phyloP scores from a whole-genome alignment of 257 asterid genomes.

The Solanum tarapatanum region DNA sequence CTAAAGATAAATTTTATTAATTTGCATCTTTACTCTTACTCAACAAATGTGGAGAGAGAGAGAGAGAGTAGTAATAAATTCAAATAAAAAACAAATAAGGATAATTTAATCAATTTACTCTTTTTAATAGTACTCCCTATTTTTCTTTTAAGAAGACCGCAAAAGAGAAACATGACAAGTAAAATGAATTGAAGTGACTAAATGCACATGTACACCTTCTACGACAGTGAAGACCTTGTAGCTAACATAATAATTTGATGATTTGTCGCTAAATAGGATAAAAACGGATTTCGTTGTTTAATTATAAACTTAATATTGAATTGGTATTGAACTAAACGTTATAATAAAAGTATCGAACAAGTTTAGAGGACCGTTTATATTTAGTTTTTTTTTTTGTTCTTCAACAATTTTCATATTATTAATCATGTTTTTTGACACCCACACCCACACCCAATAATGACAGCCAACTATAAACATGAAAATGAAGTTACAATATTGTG shows the following conservation, averaged over 20 bases:
- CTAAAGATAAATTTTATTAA: too few species aligned
- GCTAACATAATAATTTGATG: neutral
- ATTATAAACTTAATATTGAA: neutral
- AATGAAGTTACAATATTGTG: neutral
- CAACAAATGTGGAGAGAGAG: neutral
- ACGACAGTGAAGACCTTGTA: neutral
- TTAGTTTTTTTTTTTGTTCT: neutral
- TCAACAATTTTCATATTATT: neutral
- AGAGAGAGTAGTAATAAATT: neutral
- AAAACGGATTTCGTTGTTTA: rapidly evolving
- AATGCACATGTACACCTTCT: neutral
- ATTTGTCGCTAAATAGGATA: neutral
- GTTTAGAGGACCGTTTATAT: neutral
- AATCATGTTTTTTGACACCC: neutral
- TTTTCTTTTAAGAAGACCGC: neutral
- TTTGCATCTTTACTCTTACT: neutral
- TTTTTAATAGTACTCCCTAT: too few species aligned
- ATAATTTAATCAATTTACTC: neutral
- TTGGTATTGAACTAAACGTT: neutral
- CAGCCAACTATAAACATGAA: neutral
- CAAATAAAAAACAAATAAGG: too few species aligned
- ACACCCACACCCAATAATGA: neutral
- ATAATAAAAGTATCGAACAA: neutral
- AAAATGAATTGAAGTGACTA: too few species aligned
- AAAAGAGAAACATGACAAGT: neutral